These are phyloP conservation scores for Fusarium drepaniforme DNA, from an alignment of 2,329 filamentous ascomycete species.

Conservation along the genomic window DNA sequence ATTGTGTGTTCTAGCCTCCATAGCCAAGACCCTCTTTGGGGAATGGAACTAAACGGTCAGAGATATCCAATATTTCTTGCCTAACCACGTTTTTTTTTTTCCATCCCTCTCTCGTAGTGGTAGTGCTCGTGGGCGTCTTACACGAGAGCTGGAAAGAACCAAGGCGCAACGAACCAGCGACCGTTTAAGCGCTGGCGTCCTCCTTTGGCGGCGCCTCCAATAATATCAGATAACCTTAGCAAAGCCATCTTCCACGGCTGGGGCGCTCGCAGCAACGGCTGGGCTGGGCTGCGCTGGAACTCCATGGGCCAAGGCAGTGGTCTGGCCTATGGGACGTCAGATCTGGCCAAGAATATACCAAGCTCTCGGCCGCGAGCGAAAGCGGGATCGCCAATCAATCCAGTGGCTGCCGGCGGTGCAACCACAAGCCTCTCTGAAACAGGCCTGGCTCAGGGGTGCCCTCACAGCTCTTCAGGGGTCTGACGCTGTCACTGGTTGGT, in stretches of 20 bases:
- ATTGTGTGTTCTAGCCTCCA: constrained; percentile 16
- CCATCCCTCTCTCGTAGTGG: background rate
- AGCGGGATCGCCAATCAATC: constrained; percentile 17
- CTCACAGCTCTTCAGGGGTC: constrained; percentile 30
- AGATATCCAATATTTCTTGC: constrained; percentile 20
- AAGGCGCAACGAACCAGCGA: constrained; percentile 23
- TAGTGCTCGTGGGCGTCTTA: constrained; percentile 4
- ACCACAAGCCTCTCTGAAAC: constrained; percentile 44
- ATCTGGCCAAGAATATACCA: constrained; percentile 40
- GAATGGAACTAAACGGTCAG: constrained; percentile 13
- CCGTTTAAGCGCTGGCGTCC: constrained; percentile 22
- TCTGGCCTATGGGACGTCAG: constrained; percentile 37
- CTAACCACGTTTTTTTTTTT: background rate
- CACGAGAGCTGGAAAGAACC: constrained; percentile 15
- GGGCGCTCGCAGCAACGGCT: constrained; percentile 30
- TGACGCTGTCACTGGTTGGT: constrained; percentile 30
- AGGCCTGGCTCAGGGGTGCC: constrained; percentile 31
- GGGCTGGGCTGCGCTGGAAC: constrained; percentile 14
- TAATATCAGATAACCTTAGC: background rate
- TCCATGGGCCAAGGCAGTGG: background rate
- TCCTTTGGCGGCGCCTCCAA: constrained; percentile 1
- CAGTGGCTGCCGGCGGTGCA: constrained; percentile 34
- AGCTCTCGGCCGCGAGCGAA: constrained; percentile 21
- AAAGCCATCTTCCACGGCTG: constrained; percentile 18
- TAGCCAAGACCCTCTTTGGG: constrained; percentile 2